phyloP scores from a whole-genome alignment of 352 stramenopile species.

The Peronospora destructor region DNA sequence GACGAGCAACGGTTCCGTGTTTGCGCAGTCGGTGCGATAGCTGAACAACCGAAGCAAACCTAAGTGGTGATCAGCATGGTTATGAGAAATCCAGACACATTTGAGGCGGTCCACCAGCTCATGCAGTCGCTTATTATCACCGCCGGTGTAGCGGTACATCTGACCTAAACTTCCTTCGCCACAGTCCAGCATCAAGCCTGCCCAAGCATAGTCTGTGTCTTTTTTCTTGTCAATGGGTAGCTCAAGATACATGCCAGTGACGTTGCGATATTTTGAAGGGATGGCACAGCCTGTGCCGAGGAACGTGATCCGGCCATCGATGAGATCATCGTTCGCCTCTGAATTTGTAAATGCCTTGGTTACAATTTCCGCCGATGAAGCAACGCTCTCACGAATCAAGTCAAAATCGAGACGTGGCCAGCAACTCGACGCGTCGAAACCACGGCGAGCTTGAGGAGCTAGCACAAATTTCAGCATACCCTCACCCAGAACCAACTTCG shows the following conservation, averaged over 20 bases:
- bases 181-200: slow-evolving; percentile 90
- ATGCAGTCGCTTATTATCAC: slow-evolving; percentile 33
- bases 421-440: slow-evolving; percentile 52
- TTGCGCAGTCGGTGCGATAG: slow-evolving; percentile 33
- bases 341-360: not conserved
- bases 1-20: slow-evolving; percentile 75
- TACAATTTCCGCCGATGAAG: slow-evolving; percentile 4
- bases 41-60: slow-evolving; percentile 89
- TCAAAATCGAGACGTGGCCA: slow-evolving; percentile 45
- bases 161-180: slow-evolving; percentile 96
- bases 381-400: slow-evolving; percentile 35
- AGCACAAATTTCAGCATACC: slow-evolving; percentile 72
- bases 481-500: slow-evolving; percentile 45
- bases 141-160: slow-evolving; percentile 61
- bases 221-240: slow-evolving; percentile 21
- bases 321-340: slow-evolving; percentile 15
- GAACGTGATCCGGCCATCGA: slow-evolving; percentile 86
- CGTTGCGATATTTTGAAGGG: slow-evolving; percentile 97
- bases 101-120: slow-evolving; percentile 68
- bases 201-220: slow-evolving; percentile 3
- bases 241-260: slow-evolving; percentile 91
- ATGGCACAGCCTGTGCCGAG: slow-evolving; percentile 95
- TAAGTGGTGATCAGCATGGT: slow-evolving; percentile 96
- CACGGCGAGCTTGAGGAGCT: slow-evolving; percentile 45
- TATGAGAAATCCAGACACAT: slow-evolving; percentile 96